Percentiles rank a stretch among this genome's conserved stretches.
These are phyloP conservation scores for Anthracocystis setariae DNA, from an alignment of 1,284 basidiomycete species.

Conservation along the genomic window DNA sequence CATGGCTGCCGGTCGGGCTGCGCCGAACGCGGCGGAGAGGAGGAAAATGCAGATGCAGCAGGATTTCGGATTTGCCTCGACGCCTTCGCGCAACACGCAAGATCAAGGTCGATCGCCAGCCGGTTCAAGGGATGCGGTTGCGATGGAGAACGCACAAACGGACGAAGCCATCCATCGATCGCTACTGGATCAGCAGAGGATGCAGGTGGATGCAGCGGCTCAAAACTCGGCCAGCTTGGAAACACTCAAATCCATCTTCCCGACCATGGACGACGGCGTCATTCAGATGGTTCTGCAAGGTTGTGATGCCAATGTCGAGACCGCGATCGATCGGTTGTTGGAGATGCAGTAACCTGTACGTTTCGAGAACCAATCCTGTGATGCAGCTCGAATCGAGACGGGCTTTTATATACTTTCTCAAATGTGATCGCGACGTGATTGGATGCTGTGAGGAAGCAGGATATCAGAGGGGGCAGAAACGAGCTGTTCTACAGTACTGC, in stretches of 20 bases:
- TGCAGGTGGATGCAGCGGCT: constrained; percentile 31
- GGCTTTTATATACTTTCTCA: too few species aligned
- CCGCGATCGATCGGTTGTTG: constrained; percentile 58
- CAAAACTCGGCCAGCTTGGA: constrained; percentile 49
- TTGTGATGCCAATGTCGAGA: constrained; percentile 55
- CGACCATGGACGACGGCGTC: constrained; percentile 52
- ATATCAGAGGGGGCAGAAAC: too few species aligned
- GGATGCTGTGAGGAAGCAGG: too few species aligned
- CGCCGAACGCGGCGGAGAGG: constrained; percentile 2
- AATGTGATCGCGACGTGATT: too few species aligned
- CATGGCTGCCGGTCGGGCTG: not conserved
- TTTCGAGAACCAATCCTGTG: too few species aligned
- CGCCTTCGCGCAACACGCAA: constrained; percentile 17
- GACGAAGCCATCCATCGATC: constrained; percentile 44
- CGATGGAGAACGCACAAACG: constrained; percentile 32
- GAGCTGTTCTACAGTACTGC: too few species aligned
- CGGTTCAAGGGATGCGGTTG: constrained; percentile 21
- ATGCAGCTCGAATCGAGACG: not conserved
- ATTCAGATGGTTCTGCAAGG: constrained; percentile 59
- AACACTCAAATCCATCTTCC: constrained; percentile 61
- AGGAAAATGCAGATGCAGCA: constrained; percentile 43
- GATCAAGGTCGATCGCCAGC: constrained; percentile 8
- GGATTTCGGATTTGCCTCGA: constrained; percentile 27
- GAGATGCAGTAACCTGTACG: constrained; percentile 48
- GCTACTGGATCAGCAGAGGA: constrained; percentile 27